A percentile compares a stretch with the other conserved stretches of the same genome.
Conservation (phyloP, 176 grass and related monocot genomes). For the Musa itinerans region DNA sequence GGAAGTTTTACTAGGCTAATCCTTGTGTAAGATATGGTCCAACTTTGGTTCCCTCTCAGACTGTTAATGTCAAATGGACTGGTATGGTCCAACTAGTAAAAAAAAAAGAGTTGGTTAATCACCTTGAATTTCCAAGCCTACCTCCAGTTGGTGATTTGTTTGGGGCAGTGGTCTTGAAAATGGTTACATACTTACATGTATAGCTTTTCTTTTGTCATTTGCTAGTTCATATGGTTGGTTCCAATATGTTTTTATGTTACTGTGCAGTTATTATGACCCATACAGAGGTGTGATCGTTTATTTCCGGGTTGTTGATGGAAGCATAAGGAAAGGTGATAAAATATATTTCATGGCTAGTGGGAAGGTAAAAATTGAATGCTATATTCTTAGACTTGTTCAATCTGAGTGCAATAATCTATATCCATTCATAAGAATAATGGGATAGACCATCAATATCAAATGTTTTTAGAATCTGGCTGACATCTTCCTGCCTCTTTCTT, state of each 20-base stretch:
- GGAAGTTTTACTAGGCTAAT: no score
- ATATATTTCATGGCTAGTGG: constrained; percentile 84
- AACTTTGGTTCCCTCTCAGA: no score
- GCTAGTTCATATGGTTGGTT: constrained; percentile 9
- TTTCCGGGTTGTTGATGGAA: constrained; percentile 81
- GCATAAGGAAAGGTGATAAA: constrained; percentile 83
- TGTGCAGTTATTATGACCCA: constrained; percentile 88
- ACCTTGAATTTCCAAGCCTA: no score
- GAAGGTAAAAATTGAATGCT: constrained; percentile 44
- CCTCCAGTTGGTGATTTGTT: no score
- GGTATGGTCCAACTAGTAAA: no score
- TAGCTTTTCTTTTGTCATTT: background rate
- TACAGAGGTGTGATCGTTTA: constrained; percentile 98
- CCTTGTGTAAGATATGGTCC: no score
- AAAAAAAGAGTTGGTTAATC: no score
- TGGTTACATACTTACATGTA: background rate
- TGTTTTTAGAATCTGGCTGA: background rate
- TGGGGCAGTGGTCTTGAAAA: no score
- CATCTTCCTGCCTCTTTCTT: no score
- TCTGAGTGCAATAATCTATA: background rate
- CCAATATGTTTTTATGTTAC: constrained; percentile 22
- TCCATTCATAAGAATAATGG: background rate
- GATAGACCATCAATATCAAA: background rate
- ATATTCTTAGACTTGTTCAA: constrained; percentile 6
- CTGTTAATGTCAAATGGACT: no score